Percentiles rank a stretch among this genome's conserved stretches.
Evolutionary conservation across 2,329 filamentous ascomycete species (phyloP).

Genomic region (Talaromyces albobiverticillius): DNA sequence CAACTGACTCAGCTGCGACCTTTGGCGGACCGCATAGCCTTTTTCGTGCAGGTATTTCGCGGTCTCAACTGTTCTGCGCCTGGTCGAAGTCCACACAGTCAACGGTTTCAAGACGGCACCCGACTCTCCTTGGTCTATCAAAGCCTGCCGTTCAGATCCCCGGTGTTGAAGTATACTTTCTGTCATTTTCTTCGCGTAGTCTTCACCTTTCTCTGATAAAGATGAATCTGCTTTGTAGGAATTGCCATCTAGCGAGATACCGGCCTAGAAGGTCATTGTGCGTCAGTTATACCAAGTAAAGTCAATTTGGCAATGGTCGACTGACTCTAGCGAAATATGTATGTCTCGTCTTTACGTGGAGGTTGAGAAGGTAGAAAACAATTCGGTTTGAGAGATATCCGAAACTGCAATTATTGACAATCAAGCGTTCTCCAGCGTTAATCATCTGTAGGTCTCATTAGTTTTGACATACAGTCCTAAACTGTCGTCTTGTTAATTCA

Average conservation of each 20-base stretch:
- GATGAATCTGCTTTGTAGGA: constrained; percentile 89
- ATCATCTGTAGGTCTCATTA: constrained; percentile 66
- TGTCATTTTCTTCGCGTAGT: constrained; percentile 82
- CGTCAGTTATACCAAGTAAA: neutral
- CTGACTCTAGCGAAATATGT: constrained; percentile 82
- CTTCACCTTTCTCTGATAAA: constrained; percentile 73
- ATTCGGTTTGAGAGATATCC: constrained; percentile 96
- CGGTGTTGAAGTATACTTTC: constrained; percentile 79
- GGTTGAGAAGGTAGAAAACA: constrained; percentile 95
- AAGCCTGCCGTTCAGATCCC: constrained; percentile 70
- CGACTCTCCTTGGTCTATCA: constrained; percentile 66
- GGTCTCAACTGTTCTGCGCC: constrained; percentile 86
- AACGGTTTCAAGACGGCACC: constrained; percentile 72
- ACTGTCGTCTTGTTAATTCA: neutral
- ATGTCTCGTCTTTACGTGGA: constrained; percentile 92
- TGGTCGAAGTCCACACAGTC: constrained; percentile 91
- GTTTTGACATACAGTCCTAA: neutral
- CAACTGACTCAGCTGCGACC: constrained; percentile 94
- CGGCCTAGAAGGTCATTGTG: constrained; percentile 50
- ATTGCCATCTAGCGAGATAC: constrained; percentile 81
- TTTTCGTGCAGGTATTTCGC: constrained; percentile 73
- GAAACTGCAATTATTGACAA: constrained; percentile 96
- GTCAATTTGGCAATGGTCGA: neutral
- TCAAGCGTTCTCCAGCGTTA: constrained; percentile 87
- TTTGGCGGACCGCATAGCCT: constrained; percentile 83